Evolutionary conservation across 257 asterid species (phyloP), one percentile per base, ranked within the genome.

Genomic region (Salvia splendens): DNA sequence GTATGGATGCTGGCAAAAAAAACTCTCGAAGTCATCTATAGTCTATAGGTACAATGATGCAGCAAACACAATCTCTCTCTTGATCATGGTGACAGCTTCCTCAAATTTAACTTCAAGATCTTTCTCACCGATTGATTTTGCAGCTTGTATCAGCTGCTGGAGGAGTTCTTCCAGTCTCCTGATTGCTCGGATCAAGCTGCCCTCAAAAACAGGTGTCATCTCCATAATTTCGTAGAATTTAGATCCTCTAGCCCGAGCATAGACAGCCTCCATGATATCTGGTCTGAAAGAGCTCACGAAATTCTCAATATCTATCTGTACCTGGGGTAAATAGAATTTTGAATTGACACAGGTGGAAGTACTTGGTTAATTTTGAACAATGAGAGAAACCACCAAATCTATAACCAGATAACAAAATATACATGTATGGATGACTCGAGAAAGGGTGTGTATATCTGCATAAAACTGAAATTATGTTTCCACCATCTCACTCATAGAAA

Each of bases 51-150:
- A 93, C 45, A 93, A 85, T 35, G 99, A 93, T 58, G 99, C 99
- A 10, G 99, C 99, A 82, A 90, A 93, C 71, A 93, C 99, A 10
- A 93, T 93, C 73, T 93, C 99, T 74, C 99, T 90, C 87, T 93
- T 93, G 83, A 93, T 93, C 85, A 79, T 90, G 78, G 82, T 55
- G 41, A 90, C 95, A 15, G 96, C 99, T 15, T 93, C 95, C 81
- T 93, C 96, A 72, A 90, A 93, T 81, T 93, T 93, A 17, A 69
- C 76, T 80, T 90, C 95, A 9, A 88, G 99, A 62, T 88, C 88
- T 6, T 85, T 78, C 75, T 93, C 99, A 7, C 99, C 99, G 42
- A 93, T 78, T 60, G 96, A 86, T 80, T 83, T 84, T 58, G 99
- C 95, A 32, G 99, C 99, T 79, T 77, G 76, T 69, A 90, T 88